phyloP scores from a whole-genome alignment of 352 stramenopile genomes.

The Phytophthora syringae region DNA sequence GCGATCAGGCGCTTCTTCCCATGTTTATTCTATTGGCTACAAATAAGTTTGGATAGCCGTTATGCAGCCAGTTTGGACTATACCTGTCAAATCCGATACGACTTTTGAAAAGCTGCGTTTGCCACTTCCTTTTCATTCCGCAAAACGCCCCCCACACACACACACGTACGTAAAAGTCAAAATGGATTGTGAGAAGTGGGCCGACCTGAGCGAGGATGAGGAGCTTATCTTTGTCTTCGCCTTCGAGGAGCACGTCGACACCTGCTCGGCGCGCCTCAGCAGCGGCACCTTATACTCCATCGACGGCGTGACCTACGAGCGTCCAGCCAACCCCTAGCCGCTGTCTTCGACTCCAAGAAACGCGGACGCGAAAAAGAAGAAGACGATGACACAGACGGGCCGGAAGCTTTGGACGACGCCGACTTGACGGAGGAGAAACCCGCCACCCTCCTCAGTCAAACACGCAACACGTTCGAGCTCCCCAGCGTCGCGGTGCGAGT shows the following conservation, averaged over 20 bases:
- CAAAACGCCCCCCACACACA: constrained; percentile 39
- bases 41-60: too few relatives aligned
- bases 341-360: constrained; percentile 46
- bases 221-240: constrained; percentile 83
- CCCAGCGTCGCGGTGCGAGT: constrained; percentile 40
- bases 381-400: constrained; percentile 21
- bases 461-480: constrained; percentile 57
- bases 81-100: constrained; percentile 32
- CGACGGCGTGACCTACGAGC: constrained; percentile 33
- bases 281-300: constrained; percentile 45
- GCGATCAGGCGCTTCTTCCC: too few relatives aligned
- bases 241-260: constrained; percentile 48
- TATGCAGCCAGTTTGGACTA: constrained; percentile 25
- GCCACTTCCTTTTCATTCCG: constrained; percentile 25
- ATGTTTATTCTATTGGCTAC: too few relatives aligned
- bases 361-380: constrained; percentile 19
- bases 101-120: constrained; percentile 12
- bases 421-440: constrained; percentile 21
- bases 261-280: not conserved
- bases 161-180: not conserved
- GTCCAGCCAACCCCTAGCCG: constrained; percentile 54
- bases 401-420: constrained; percentile 3
- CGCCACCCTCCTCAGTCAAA: constrained; percentile 15
- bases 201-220: constrained; percentile 42
- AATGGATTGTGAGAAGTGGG: constrained; percentile 15